Conservation (phyloP, 305 asterid species). For the Fraxinus xanthoxyloides region DNA sequence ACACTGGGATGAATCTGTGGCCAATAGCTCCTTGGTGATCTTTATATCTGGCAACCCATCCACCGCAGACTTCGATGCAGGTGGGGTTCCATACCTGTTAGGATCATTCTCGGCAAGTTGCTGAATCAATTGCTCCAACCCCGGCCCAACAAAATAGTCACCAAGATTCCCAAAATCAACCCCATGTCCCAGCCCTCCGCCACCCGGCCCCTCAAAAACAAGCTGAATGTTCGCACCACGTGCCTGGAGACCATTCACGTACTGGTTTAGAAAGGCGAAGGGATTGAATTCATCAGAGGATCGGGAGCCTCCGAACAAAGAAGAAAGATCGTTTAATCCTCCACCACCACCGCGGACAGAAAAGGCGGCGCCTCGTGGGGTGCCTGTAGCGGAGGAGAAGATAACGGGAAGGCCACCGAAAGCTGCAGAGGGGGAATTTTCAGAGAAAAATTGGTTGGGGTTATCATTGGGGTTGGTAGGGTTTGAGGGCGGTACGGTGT, state of each 20-base stretch:
- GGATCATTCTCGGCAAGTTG: conserved; percentile 41
- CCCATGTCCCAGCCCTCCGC: conserved; percentile 23
- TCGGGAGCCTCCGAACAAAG: conserved; percentile 25
- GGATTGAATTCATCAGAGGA: conserved; percentile 36
- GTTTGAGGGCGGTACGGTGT: conserved; percentile 36
- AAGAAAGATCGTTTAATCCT: conserved; percentile 29
- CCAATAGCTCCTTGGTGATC: conserved; percentile 30
- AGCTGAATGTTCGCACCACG: conserved; percentile 43
- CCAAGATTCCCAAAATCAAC: conserved; percentile 33
- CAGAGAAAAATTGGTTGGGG: conserved; percentile 27
- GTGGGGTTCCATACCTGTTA: conserved; percentile 45
- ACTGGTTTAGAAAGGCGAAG: conserved; percentile 26
- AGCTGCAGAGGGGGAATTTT: conserved; percentile 12
- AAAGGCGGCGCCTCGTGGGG: conserved; percentile 24
- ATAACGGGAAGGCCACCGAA: conserved; percentile 22
- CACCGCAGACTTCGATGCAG: conserved; percentile 41
- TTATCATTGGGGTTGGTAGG: conserved; percentile 10
- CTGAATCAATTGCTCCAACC: conserved; percentile 37
- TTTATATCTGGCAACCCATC: conserved; percentile 37
- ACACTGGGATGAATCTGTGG: conserved; percentile 37
- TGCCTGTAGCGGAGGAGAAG: conserved; percentile 30
- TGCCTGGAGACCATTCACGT: conserved; percentile 30
- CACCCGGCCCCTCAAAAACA: conserved; percentile 32
- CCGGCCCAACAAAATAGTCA: conserved; percentile 40
- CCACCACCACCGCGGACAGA: conserved; percentile 23